Percentiles rank a stretch among this genome's conserved stretches.
Evolutionary conservation across 441 rosid species (phyloP).

Genomic region (Mallotus repandus): DNA sequence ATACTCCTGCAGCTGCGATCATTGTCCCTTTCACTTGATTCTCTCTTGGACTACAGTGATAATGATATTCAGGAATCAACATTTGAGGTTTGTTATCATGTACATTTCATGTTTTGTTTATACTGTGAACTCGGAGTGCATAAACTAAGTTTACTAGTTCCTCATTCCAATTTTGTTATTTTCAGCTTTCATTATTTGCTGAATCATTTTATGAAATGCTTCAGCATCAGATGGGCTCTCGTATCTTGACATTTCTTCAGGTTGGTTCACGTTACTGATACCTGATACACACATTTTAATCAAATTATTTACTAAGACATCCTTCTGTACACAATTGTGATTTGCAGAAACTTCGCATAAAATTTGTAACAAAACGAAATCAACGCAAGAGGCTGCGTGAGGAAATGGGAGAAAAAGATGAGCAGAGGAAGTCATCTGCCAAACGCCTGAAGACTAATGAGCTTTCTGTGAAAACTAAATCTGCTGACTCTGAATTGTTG

Average conservation of each 20-base stretch:
- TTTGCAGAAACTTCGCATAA: conserved; percentile 63
- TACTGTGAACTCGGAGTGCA: background rate
- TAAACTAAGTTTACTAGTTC: conserved; percentile 1
- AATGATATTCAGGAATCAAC: conserved; percentile 86
- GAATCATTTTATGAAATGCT: conserved; percentile 92
- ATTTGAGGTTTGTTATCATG: conserved; percentile 63
- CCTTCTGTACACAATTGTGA: conserved; percentile 16
- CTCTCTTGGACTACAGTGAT: conserved; percentile 88
- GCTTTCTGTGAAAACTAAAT: conserved; percentile 44
- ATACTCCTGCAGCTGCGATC: conserved; percentile 56
- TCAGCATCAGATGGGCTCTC: conserved; percentile 92
- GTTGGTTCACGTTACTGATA: conserved; percentile 38
- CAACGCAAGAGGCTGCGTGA: conserved; percentile 73
- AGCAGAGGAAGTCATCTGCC: conserved; percentile 37
- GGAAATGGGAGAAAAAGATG: conserved; percentile 48
- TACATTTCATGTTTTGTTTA: conserved; percentile 1
- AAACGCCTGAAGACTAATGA: conserved; percentile 65
- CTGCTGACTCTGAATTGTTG: conserved; percentile 35
- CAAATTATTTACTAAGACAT: conserved; percentile 18
- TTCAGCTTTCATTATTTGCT: conserved; percentile 94
- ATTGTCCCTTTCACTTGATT: conserved; percentile 80
- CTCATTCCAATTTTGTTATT: conserved; percentile 17
- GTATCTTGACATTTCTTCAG: conserved; percentile 78
- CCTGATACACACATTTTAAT: conserved; percentile 12
- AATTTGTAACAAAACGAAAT: conserved; percentile 72